phyloP scores from a whole-genome alignment of 2,329 filamentous ascomycete genomes.

The Xylariaceae sp. region DNA sequence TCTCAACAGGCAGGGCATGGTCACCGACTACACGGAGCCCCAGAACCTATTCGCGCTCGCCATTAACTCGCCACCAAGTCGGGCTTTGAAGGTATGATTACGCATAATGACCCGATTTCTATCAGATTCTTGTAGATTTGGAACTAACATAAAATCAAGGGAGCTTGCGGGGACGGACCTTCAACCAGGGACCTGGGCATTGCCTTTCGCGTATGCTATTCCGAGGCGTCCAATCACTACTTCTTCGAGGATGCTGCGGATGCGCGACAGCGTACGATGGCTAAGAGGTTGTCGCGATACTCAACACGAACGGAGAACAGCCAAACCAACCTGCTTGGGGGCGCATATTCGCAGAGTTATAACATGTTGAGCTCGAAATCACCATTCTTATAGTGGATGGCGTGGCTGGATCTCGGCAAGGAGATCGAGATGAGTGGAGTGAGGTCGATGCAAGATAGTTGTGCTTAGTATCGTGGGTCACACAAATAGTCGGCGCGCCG shows the following conservation, averaged over 20 bases:
- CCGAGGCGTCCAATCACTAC: conserved; percentile 35
- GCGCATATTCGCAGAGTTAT: conserved; percentile 18
- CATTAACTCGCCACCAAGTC: conserved; percentile 31
- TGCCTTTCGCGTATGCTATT: conserved; percentile 38
- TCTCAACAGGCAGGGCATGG: not conserved
- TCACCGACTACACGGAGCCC: conserved; percentile 1
- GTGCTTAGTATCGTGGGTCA: no score
- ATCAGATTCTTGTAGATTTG: conserved; percentile 10
- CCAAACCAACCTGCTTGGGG: conserved; percentile 3
- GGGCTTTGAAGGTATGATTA: conserved; percentile 24
- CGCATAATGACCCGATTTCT: no score
- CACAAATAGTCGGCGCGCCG: no score
- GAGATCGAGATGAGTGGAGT: no score
- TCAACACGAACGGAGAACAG: conserved; percentile 5
- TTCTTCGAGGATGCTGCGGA: conserved; percentile 37
- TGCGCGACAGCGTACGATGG: no score
- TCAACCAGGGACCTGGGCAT: conserved; percentile 28
- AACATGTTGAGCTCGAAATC: conserved; percentile 17
- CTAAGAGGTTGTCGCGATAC: conserved; percentile 22
- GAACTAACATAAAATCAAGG: no score
- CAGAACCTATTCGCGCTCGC: conserved; percentile 1
- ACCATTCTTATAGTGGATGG: not conserved
- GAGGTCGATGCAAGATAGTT: no score
- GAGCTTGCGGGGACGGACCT: conserved; percentile 33
- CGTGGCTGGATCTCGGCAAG: no score